Evolutionary conservation across 2,329 filamentous ascomycete genomes (phyloP).

Genomic region (Paraphaeosphaeria minitans): DNA sequence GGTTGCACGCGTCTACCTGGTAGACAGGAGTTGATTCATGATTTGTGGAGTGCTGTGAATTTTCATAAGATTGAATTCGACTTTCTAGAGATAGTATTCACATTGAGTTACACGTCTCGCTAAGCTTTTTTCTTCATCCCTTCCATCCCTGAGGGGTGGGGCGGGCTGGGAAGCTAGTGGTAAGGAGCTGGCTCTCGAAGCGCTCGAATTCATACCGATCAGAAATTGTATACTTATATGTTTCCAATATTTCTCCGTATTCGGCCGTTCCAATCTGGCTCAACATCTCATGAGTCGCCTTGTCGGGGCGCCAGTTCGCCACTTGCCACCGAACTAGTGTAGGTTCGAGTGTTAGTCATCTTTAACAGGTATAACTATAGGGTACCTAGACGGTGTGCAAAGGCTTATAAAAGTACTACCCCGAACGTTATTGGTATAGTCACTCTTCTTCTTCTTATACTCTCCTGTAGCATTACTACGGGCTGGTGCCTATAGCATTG

Average conservation of each 20-base stretch:
- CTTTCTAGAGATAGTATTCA: conserved; percentile 1
- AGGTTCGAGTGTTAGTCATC: no score
- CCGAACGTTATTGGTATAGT: background rate
- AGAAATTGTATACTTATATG: background rate
- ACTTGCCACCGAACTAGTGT: conserved; percentile 9
- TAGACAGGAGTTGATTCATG: background rate
- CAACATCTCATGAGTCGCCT: background rate
- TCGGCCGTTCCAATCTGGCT: background rate
- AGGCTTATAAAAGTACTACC: no score
- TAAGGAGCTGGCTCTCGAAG: conserved; percentile 1
- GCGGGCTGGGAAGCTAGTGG: background rate
- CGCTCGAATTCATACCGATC: conserved; percentile 5
- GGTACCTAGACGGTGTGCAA: no score
- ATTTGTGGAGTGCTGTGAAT: background rate
- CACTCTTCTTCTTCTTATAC: background rate
- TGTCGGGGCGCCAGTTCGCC: conserved; percentile 8
- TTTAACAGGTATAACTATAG: no score
- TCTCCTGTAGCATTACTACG: background rate
- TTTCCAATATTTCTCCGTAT: conserved; percentile 7
- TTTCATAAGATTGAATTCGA: background rate
- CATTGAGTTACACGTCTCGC: background rate
- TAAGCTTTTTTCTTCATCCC: conserved; percentile 1
- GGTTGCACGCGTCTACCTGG: background rate
- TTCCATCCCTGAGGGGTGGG: background rate
- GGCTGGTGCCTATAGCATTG: conserved; percentile 2